Evolutionary conservation across 352 stramenopile genomes (phyloP).

Genomic region (Pythium graminicola): DNA sequence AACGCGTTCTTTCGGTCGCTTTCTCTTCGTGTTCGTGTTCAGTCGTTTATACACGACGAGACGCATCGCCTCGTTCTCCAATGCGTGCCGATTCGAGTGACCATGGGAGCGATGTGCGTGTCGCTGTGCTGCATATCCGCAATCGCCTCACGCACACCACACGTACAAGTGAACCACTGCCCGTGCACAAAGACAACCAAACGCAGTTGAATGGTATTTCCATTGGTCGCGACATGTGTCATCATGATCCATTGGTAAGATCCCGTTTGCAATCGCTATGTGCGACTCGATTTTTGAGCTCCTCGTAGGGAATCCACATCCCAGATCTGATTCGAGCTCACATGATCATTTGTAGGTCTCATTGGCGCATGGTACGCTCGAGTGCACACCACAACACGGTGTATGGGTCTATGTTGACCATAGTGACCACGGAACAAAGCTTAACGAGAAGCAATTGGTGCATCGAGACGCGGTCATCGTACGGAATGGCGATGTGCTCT

Average conservation of each 20-base stretch:
- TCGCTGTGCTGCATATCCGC: constrained; percentile 18
- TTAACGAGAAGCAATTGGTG: constrained; percentile 36
- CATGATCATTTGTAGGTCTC: constrained; percentile 10
- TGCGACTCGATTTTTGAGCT: not conserved
- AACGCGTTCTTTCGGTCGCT: not conserved
- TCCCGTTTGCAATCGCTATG: not conserved
- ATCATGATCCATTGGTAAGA: constrained; percentile 24
- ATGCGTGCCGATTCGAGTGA: constrained; percentile 8
- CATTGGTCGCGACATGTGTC: constrained; percentile 22
- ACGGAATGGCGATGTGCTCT: constrained; percentile 44
- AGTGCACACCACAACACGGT: constrained; percentile 28
- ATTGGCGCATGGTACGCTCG: constrained; percentile 16
- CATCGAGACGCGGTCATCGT: constrained; percentile 51
- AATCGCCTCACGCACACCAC: constrained; percentile 12
- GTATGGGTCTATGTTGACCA: constrained; percentile 80
- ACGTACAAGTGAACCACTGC: constrained; percentile 2
- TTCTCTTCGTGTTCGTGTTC: too few relatives aligned
- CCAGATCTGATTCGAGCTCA: not conserved
- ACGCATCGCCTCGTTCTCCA: not conserved
- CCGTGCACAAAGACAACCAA: not conserved
- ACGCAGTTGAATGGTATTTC: constrained; percentile 15
- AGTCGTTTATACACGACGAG: too few relatives aligned
- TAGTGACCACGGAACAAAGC: constrained; percentile 37
- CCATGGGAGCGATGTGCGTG: not conserved
- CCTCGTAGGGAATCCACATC: not conserved